Evolutionary conservation across 2,329 filamentous ascomycete species (phyloP).

Genomic region (Fusarium veterinarium): DNA sequence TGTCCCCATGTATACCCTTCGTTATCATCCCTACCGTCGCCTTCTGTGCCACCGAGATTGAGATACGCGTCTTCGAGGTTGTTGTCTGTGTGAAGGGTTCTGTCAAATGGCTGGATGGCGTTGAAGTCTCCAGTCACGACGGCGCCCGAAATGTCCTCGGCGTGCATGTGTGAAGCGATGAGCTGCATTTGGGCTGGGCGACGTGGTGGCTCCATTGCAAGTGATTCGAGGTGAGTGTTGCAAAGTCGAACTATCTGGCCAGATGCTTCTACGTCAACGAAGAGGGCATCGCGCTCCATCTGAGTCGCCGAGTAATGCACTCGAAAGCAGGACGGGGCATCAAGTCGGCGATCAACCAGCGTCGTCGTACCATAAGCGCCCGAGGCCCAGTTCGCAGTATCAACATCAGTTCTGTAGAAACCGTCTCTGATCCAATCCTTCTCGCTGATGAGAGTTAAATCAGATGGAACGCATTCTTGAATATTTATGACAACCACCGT

Average conservation of each 20-base stretch:
- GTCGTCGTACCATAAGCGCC: conserved; percentile 64
- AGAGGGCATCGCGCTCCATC: conserved; percentile 66
- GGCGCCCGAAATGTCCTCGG: conserved; percentile 51
- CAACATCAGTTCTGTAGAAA: conserved; percentile 62
- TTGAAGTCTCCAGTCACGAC: conserved; percentile 68
- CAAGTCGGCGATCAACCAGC: conserved; percentile 60
- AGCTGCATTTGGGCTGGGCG: conserved; percentile 61
- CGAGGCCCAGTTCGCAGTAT: conserved; percentile 56
- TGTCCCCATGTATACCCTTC: conserved; percentile 69
- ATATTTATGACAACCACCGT: conserved; percentile 58
- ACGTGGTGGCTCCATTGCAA: conserved; percentile 59
- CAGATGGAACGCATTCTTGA: conserved; percentile 62
- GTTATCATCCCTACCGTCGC: conserved; percentile 46
- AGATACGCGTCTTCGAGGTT: conserved; percentile 64
- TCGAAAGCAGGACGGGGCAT: conserved; percentile 59
- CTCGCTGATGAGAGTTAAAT: conserved; percentile 57
- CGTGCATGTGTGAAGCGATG: conserved; percentile 57
- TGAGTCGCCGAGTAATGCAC: conserved; percentile 60
- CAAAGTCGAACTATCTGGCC: conserved; percentile 58
- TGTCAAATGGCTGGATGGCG: conserved; percentile 66
- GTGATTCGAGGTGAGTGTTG: conserved; percentile 68
- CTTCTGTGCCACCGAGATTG: conserved; percentile 61
- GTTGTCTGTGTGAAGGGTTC: conserved; percentile 59
- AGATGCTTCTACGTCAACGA: conserved; percentile 56
- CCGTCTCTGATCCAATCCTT: conserved; percentile 59